phyloP scores from a whole-genome alignment of 1,139 yeast species.

The Diutina scorzettiae region DNA sequence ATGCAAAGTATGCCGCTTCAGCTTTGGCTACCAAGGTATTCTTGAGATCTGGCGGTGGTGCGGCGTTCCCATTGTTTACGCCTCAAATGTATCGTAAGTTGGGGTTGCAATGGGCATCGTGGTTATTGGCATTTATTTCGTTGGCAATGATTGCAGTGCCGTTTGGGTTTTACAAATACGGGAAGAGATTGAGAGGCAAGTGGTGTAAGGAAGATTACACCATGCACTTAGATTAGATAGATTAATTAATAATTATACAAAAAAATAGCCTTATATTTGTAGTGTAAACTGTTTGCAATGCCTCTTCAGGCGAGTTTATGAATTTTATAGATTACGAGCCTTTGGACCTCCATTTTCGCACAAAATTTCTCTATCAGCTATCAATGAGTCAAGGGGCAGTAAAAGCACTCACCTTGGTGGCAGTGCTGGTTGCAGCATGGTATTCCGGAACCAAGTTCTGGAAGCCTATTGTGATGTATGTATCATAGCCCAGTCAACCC shows the following conservation, averaged over 20 bases:
- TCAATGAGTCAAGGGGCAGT: slow-evolving; percentile 10
- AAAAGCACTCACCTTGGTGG: slow-evolving; percentile 16
- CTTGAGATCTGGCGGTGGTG: slow-evolving; percentile 79
- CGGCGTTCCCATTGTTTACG: slow-evolving; percentile 84
- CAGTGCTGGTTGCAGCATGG: slow-evolving; percentile 30
- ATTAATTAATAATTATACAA: no score
- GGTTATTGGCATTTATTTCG: slow-evolving; percentile 73
- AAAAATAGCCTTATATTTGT: no score
- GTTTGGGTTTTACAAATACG: slow-evolving; percentile 61
- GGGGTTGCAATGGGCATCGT: slow-evolving; percentile 76
- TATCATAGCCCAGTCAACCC: slow-evolving; percentile 9
- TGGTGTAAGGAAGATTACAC: slow-evolving; percentile 55
- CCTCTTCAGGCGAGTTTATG: no score
- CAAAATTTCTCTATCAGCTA: no score
- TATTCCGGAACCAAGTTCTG: slow-evolving; percentile 54
- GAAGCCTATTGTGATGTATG: slow-evolving; percentile 62
- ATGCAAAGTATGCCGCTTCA: slow-evolving; percentile 79
- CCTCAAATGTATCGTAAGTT: slow-evolving; percentile 67
- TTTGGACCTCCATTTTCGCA: no score
- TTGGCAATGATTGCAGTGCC: slow-evolving; percentile 81
- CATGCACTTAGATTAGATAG: not conserved
- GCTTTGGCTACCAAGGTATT: slow-evolving; percentile 87
- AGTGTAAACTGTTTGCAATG: no score
- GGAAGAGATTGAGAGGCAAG: slow-evolving; percentile 49
- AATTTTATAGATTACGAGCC: no score